Conservation (phyloP, 1,284 basidiomycete species). For the Flammula alnicola region DNA sequence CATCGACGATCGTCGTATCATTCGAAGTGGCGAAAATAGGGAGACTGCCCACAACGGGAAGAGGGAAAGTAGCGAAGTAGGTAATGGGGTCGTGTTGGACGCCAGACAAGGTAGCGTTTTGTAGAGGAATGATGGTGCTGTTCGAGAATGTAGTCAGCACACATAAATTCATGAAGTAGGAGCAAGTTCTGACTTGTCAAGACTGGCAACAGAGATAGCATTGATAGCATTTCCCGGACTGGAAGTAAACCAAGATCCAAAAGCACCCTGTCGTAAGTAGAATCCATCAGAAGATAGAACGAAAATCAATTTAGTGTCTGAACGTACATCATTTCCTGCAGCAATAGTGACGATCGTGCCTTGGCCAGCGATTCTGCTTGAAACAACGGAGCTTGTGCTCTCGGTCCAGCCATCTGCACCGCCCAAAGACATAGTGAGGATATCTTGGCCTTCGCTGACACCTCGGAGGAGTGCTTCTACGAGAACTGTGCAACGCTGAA, state of each 20-base stretch:
- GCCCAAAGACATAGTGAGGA: conserved; percentile 67
- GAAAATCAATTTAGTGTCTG: not conserved
- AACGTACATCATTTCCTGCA: conserved; percentile 39
- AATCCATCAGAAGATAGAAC: conserved; percentile 12
- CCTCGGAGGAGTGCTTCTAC: conserved; percentile 52
- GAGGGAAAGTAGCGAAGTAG: conserved; percentile 44
- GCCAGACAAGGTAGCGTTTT: conserved; percentile 46
- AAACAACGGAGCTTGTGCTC: conserved; percentile 54
- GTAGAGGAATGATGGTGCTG: conserved; percentile 44
- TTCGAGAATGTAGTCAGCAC: no score
- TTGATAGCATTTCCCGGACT: conserved; percentile 52
- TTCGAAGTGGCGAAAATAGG: conserved; percentile 52
- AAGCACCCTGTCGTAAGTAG: conserved; percentile 33
- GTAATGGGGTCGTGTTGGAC: conserved; percentile 46
- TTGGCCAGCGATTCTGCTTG: conserved; percentile 53
- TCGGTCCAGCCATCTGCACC: conserved; percentile 64
- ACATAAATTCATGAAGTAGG: no score
- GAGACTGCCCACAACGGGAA: conserved; percentile 39
- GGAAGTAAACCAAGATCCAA: conserved; percentile 53
- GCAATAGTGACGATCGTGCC: conserved; percentile 62
- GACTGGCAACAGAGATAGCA: conserved; percentile 52
- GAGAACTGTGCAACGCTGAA: conserved; percentile 39
- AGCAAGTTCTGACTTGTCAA: conserved; percentile 55
- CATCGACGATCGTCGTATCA: conserved; percentile 46
- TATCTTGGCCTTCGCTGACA: conserved; percentile 55